Conservation (phyloP, 768 basidiomycete species). For the Russula brevipes region DNA sequence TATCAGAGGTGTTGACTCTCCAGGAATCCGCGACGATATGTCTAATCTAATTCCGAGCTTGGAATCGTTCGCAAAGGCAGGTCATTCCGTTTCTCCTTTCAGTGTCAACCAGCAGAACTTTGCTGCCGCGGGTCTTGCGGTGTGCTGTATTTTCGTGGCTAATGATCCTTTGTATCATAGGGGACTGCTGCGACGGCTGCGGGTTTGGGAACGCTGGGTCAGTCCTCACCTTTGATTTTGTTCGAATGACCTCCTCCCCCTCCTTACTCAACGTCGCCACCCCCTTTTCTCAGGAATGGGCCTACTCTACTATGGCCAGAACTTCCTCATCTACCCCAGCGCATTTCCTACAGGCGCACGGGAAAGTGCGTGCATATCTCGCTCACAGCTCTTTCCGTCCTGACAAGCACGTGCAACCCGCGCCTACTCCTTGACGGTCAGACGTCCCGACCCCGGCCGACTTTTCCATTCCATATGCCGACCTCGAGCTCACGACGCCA, state of each 20-base stretch:
- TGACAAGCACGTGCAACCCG: not conserved
- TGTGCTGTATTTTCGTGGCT: not conserved
- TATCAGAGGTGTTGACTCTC: not conserved
- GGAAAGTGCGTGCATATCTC: slow-evolving; percentile 44
- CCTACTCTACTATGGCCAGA: slow-evolving; percentile 81
- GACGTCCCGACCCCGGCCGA: slow-evolving; percentile 70
- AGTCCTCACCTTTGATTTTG: not conserved
- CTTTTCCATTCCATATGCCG: slow-evolving; percentile 68
- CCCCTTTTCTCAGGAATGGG: slow-evolving; percentile 47
- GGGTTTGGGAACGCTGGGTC: slow-evolving; percentile 36
- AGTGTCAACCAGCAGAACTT: not conserved
- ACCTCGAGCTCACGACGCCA: slow-evolving; percentile 63
- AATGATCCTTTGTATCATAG: slow-evolving; percentile 22
- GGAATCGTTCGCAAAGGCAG: slow-evolving; percentile 44
- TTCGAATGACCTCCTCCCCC: not conserved
- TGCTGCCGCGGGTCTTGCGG: not conserved
- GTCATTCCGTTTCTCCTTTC: not conserved
- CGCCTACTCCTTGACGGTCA: slow-evolving; percentile 28
- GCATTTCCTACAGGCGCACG: slow-evolving; percentile 77
- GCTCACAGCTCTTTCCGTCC: not conserved
- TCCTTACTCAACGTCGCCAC: too few relatives aligned
- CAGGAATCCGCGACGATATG: slow-evolving; percentile 27
- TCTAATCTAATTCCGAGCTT: slow-evolving; percentile 40
- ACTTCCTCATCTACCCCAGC: slow-evolving; percentile 86
- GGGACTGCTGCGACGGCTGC: slow-evolving; percentile 37